These are phyloP conservation scores for Lithospermum erythrorhizon DNA, from an alignment of 257 asterid species.

Conservation along the genomic window DNA sequence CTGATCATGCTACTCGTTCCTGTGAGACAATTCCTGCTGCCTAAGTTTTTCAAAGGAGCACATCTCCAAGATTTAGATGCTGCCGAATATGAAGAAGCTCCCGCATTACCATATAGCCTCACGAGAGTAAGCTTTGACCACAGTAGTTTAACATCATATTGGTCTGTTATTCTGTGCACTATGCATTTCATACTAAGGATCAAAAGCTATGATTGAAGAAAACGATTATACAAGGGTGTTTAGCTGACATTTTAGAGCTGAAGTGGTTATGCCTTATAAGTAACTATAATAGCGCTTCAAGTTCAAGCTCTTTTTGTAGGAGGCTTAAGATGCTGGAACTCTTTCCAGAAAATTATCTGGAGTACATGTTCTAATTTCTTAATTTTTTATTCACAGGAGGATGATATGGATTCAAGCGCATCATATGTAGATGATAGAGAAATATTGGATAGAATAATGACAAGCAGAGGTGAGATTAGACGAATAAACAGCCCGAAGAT, in stretches of 20 bases:
- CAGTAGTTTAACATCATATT: neutral
- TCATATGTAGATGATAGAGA: constrained; percentile 14
- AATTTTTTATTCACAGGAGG: constrained; percentile 2
- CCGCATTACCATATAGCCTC: constrained; percentile 11
- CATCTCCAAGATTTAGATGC: constrained; percentile 74
- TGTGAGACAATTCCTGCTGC: constrained; percentile 73
- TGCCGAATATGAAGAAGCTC: constrained; percentile 65
- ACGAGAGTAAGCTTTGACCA: constrained; percentile 12
- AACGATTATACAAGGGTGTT: too few relatives aligned
- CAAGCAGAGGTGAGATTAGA: constrained; percentile 17
- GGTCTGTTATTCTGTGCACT: neutral
- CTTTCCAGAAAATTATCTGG: too few relatives aligned
- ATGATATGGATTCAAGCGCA: constrained; percentile 5
- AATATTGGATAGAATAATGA: constrained; percentile 13
- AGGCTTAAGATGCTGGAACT: too few relatives aligned
- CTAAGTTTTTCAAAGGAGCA: constrained; percentile 45
- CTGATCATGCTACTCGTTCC: constrained; percentile 71
- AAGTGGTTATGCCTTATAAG: too few relatives aligned
- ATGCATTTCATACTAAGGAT: neutral
- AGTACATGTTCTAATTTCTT: neutral
- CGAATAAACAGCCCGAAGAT: constrained; percentile 12
- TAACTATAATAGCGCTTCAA: neutral
- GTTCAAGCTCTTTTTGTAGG: too few relatives aligned
- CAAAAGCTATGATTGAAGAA: too few relatives aligned
- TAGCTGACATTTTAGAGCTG: too few relatives aligned